phyloP scores from a whole-genome alignment of 257 asterid species.

The Pogostemon cablin region DNA sequence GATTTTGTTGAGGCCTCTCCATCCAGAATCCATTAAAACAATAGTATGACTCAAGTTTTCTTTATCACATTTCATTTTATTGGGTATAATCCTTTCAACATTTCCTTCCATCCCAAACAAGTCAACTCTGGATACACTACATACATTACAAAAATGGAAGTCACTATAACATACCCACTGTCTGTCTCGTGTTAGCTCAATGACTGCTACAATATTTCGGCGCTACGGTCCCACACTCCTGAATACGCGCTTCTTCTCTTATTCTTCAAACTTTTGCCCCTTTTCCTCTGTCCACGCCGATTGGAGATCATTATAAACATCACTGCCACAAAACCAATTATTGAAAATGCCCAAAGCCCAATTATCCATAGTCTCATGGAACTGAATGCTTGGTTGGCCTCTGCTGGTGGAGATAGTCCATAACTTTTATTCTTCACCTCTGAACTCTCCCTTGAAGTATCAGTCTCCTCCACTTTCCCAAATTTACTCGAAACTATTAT shows the following conservation, averaged over 20 bases:
- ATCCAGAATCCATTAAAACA: no score
- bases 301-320: conserved; percentile 59
- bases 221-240: conserved; percentile 56
- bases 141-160: conserved; percentile 36
- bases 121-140: conserved; percentile 6
- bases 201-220: conserved; percentile 37
- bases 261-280: conserved; percentile 52
- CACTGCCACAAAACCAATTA: conserved; percentile 51
- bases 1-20: no score
- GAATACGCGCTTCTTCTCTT: conserved; percentile 51
- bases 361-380: conserved; percentile 75
- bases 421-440: conserved; percentile 42
- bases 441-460: conserved; percentile 19
- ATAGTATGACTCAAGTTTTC: no score
- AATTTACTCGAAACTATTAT: conserved; percentile 35
- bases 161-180: neutral
- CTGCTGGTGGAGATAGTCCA: conserved; percentile 53
- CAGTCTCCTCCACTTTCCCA: conserved; percentile 42
- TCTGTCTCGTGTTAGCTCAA: conserved; percentile 24
- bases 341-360: conserved; percentile 66
- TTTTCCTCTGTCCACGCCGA: conserved; percentile 60
- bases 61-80: no score
- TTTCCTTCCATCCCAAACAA: no score
- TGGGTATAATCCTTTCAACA: no score
- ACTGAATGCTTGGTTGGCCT: conserved; percentile 50